Percentiles rank a stretch among this genome's conserved stretches.
These are phyloP conservation scores for Trichocomaceae sp. DNA, from an alignment of 2,329 filamentous ascomycete genomes.

Conservation along the genomic window DNA sequence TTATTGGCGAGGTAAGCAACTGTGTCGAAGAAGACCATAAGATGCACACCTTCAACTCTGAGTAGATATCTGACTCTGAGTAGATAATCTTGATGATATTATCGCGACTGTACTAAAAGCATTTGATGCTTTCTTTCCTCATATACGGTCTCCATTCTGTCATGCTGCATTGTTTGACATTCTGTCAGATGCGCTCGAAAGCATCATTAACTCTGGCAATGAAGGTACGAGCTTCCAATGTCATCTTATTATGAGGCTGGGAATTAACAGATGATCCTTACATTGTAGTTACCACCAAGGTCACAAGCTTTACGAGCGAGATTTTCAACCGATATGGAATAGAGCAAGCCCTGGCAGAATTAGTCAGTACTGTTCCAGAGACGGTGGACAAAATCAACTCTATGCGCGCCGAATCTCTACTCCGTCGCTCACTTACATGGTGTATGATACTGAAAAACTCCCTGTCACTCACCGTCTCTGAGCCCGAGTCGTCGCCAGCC, in stretches of 20 bases:
- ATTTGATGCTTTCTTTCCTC: slow-evolving; percentile 23
- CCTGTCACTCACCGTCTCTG: slow-evolving; percentile 10
- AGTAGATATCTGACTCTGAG: slow-evolving; percentile 6
- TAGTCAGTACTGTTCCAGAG: slow-evolving; percentile 3
- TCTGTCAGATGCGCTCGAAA: slow-evolving; percentile 31
- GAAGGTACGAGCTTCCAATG: slow-evolving; percentile 22
- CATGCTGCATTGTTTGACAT: slow-evolving; percentile 32
- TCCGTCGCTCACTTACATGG: slow-evolving; percentile 32
- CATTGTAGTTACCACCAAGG: slow-evolving; percentile 10
- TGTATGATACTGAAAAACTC: slow-evolving; percentile 18
- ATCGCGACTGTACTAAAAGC: slow-evolving; percentile 21
- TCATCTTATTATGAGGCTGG: not conserved
- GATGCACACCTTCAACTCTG: slow-evolving; percentile 1
- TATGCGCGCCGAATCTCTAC: slow-evolving; percentile 29
- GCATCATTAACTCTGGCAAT: slow-evolving; percentile 23
- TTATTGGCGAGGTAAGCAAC: slow-evolving; percentile 29
- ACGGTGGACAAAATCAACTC: not conserved
- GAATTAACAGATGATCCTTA: not conserved
- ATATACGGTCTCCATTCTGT: slow-evolving; percentile 29
- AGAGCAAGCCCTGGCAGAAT: slow-evolving; percentile 2
- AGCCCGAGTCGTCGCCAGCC: slow-evolving; percentile 3
- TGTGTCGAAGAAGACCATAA: slow-evolving; percentile 4
- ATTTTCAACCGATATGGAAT: slow-evolving; percentile 6
- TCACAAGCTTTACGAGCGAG: slow-evolving; percentile 23
- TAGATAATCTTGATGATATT: slow-evolving; percentile 14